phyloP scores from a whole-genome alignment of 1,139 yeast genomes.

The Blastobotrys persicus region DNA sequence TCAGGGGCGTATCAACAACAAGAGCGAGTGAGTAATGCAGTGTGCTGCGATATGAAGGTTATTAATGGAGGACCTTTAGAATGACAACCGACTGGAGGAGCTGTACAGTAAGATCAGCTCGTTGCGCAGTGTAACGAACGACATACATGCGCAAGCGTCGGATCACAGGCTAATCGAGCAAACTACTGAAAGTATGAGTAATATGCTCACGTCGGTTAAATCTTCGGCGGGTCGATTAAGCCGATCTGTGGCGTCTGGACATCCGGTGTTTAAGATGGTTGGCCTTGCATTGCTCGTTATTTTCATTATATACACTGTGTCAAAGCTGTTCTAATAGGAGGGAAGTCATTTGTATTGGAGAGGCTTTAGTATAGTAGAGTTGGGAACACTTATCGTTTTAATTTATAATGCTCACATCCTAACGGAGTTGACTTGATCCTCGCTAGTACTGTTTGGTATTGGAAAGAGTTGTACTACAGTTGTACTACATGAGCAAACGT shows the following conservation, averaged over 20 bases:
- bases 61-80: conserved; percentile 36
- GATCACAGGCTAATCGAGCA: conserved; percentile 56
- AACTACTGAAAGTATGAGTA: conserved; percentile 50
- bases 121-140: conserved; percentile 60
- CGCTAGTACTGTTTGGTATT: no score
- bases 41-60: background rate
- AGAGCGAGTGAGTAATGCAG: conserved; percentile 26
- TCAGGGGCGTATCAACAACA: conserved; percentile 33
- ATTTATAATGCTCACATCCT: no score
- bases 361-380: no score
- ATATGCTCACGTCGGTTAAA: conserved; percentile 57
- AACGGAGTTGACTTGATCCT: no score
- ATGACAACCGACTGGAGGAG: conserved; percentile 57
- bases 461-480: no score
- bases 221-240: conserved; percentile 66
- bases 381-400: no score
- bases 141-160: conserved; percentile 60
- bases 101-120: conserved; percentile 61
- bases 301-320: conserved; percentile 65
- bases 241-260: conserved; percentile 57
- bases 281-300: conserved; percentile 58
- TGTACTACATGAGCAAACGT: no score
- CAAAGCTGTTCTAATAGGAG: conserved; percentile 53
- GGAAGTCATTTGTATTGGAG: no score
- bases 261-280: conserved; percentile 55